Evolutionary conservation across 345 rosid genomes (phyloP).

Genomic region (Acer negundo): DNA sequence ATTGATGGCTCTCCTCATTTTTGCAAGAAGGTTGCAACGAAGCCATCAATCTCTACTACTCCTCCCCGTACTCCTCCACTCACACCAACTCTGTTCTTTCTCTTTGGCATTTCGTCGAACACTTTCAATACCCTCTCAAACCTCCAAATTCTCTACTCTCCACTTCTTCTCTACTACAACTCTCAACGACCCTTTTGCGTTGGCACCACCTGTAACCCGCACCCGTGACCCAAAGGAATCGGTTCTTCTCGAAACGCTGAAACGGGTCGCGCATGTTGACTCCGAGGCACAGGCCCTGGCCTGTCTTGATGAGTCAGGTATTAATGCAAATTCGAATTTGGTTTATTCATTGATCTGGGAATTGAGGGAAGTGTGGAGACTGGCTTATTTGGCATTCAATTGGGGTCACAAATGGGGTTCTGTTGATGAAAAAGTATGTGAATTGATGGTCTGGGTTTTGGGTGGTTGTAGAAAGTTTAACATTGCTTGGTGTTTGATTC

Average conservation of each 20-base stretch:
- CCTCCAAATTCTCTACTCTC: constrained; percentile 25
- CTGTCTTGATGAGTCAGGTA: constrained; percentile 47
- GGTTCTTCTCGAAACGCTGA: constrained; percentile 43
- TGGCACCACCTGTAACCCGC: constrained; percentile 15
- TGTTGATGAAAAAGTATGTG: constrained; percentile 49
- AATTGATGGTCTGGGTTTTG: constrained; percentile 68
- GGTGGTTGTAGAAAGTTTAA: constrained; percentile 73
- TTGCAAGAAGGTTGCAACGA: constrained; percentile 23
- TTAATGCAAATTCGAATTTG: constrained; percentile 39
- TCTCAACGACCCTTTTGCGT: constrained; percentile 25
- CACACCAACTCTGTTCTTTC: constrained; percentile 20
- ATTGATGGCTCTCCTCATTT: constrained; percentile 26
- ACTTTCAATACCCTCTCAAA: constrained; percentile 19
- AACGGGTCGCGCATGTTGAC: constrained; percentile 44
- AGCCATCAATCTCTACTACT: background rate
- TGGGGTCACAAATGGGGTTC: constrained; percentile 68
- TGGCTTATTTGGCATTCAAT: constrained; percentile 72
- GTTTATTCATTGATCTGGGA: constrained; percentile 64
- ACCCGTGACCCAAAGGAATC: constrained; percentile 23
- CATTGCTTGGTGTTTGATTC: constrained; percentile 79
- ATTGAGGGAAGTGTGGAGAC: constrained; percentile 63
- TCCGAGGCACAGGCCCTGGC: constrained; percentile 59
- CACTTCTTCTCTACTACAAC: constrained; percentile 38
- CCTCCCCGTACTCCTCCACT: background rate
- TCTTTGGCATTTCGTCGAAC: constrained; percentile 60